Conservation (phyloP, 2,329 filamentous ascomycete genomes). For the Emericellopsis atlantica region DNA sequence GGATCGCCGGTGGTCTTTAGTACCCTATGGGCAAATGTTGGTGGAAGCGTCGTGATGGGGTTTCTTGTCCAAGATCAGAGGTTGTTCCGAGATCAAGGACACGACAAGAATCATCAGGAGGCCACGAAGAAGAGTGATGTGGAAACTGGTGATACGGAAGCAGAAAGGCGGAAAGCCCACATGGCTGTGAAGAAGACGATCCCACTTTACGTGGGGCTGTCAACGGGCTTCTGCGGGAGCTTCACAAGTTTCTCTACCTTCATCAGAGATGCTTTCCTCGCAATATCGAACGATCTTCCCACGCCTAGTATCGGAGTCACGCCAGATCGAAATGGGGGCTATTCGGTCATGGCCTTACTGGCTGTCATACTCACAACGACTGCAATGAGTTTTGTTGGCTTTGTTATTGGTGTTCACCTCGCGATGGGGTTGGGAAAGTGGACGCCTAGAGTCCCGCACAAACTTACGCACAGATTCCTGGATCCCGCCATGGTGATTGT, state of each 20-base stretch:
- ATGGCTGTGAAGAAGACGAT: slow-evolving; percentile 67
- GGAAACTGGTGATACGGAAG: slow-evolving; percentile 14
- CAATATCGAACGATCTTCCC: slow-evolving; percentile 60
- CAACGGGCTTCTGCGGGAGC: slow-evolving; percentile 79
- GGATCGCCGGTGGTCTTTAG: slow-evolving; percentile 62
- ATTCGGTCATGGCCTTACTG: slow-evolving; percentile 71
- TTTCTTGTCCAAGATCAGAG: slow-evolving; percentile 70
- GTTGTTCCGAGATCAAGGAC: slow-evolving; percentile 42
- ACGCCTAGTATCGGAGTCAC: slow-evolving; percentile 20
- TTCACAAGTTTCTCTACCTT: slow-evolving; percentile 87
- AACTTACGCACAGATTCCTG: slow-evolving; percentile 42
- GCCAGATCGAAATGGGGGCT: slow-evolving; percentile 52
- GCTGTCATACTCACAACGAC: slow-evolving; percentile 65
- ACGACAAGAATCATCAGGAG: neutral
- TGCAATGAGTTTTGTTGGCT: slow-evolving; percentile 53
- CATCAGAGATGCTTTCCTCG: slow-evolving; percentile 67
- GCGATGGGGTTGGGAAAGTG: slow-evolving; percentile 47
- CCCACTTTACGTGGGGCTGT: slow-evolving; percentile 75
- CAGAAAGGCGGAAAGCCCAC: slow-evolving; percentile 43
- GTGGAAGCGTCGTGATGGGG: slow-evolving; percentile 71
- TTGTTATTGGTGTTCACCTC: slow-evolving; percentile 64
- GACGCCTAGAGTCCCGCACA: slow-evolving; percentile 48
- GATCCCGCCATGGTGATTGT: slow-evolving; percentile 54
- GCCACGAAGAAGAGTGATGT: slow-evolving; percentile 14
- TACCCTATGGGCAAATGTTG: slow-evolving; percentile 80